phyloP scores from a whole-genome alignment of 2,329 filamentous ascomycete genomes.

The Phaeosphaeria sp. region DNA sequence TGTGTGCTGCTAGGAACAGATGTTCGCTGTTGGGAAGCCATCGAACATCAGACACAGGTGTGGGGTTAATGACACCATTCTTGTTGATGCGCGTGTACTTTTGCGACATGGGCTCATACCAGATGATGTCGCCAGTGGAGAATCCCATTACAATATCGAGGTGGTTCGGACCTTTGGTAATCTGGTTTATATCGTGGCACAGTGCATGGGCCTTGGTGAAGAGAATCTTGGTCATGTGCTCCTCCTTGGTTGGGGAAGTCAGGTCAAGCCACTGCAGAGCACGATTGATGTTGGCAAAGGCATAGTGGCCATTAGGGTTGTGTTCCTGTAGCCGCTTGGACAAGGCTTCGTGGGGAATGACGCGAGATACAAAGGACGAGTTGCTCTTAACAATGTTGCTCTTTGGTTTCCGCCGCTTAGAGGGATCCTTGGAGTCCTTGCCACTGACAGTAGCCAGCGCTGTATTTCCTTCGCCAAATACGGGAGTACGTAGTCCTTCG shows the following conservation, averaged over 20 bases:
- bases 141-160: constrained; percentile 95
- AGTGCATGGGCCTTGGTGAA: constrained; percentile 96
- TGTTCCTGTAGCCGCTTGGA: constrained; percentile 81
- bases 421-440: constrained; percentile 70
- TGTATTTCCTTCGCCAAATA: constrained; percentile 87
- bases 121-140: constrained; percentile 95
- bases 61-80: constrained; percentile 88
- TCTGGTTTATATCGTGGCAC: constrained; percentile 87
- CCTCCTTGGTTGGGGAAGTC: constrained; percentile 77
- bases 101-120: constrained; percentile 97
- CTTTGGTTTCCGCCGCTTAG: constrained; percentile 90
- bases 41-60: constrained; percentile 82
- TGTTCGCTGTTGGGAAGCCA: constrained; percentile 97
- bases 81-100: constrained; percentile 97
- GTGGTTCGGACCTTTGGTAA: constrained; percentile 80
- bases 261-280: constrained; percentile 97
- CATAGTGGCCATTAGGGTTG: constrained; percentile 78
- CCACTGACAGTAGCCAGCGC: constrained; percentile 66
- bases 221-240: constrained; percentile 92
- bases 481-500: constrained; percentile 56
- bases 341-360: constrained; percentile 85
- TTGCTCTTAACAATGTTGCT: constrained; percentile 99
- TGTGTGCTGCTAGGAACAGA: constrained; percentile 88
- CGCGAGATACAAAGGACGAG: constrained; percentile 96
- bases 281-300: constrained; percentile 94